Evolutionary conservation across 2,329 filamentous ascomycete species (phyloP), one percentile per base, ranked within the genome.

Genomic region (Knoxdaviesia capensis): DNA sequence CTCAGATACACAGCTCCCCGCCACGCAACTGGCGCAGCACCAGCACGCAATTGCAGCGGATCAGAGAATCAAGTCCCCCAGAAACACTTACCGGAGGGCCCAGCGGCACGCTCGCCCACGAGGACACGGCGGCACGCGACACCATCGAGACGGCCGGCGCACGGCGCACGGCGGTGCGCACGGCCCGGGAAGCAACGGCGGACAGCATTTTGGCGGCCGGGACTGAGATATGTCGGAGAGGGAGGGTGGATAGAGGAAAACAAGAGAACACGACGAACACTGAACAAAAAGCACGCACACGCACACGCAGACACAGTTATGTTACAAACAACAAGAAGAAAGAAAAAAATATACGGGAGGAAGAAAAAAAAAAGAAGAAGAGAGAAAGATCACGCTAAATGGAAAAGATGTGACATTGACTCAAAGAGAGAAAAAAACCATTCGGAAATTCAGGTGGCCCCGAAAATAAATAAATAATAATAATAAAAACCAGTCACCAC

Each of bases 101-200:
- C 65, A 94, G 84, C 51, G 84, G 80, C 43, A 96, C 85, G 55
- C 82, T 80, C 56, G 83, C 75, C 87, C 88, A 96, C 51, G 81
- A 83, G 47, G 86, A 94, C 52, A 74, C 77, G 53, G 77, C 57
- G 50, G 77, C 59, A 48, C 69, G 72, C 43, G 60, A 50, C 48
- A 59, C 60, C 45, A 58, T 55, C 39, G 63, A 53, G 50, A 58
- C 58, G 50, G 62, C 51, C 47, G 59, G 53, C 38, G 59, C 56
- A 47, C 57, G 55, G 47, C 60, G 61, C 48, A 59, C 53, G 46
- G 56, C 58, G 38, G 50, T 52, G 32, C 41, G 40, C 34, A 52
- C 66, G 61, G 50, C 60, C 58, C 45, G 60, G 60, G 49, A 64
- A 50, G 56, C 65, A 59, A 49, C 65, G 52, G 43, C 32, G 20